Evolutionary conservation across 495 filamentous ascomycete genomes (phyloP), one percentile per base, ranked within the genome.

Genomic region (Penicillium mononematosum): DNA sequence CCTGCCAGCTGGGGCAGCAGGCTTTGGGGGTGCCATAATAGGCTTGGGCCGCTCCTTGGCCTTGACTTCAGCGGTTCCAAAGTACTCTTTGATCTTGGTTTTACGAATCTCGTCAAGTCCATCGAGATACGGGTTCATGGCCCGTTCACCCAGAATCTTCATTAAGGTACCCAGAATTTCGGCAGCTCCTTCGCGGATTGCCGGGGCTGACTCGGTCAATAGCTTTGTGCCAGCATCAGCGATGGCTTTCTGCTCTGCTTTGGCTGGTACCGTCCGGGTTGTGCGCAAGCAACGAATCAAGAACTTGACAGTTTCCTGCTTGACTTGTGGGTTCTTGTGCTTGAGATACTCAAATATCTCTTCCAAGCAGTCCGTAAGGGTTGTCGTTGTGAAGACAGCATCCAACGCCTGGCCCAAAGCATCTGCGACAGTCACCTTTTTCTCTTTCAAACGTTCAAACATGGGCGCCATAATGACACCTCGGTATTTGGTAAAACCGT

Each of bases 131-230:
- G 91, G 89, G 43, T 87, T 89, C 94, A 98, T 99, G n/a, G 87
- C 88, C 41, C 94, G 83, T 67, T 99, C 95, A 43, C 95, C 93
- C 78, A 97, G 88, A 46, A 99, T 98, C 79, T 97, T 98, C 94
- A 97, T 97, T 60, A 99, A 70, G 1, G 92, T 96, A 58, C 95
- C 95, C 17, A 99, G 77, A 34, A 91, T 84, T 65, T 99, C 95
- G 12, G 92, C 92, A 65, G 90, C 94, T 43, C 90, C 90, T 38
- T 90, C 87, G 68, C 95, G 83, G 42, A 92, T 84, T 11, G 79
- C 89, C 64, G 95, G 93, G 51, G 81, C 89, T 1, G 90, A 90
- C 60, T 99, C 95, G 0, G 92, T 86, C 1, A 98, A 81, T 10
- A 98, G 78, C 70, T 96, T 97, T 50, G 89, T 95, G 16, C 85